A percentile compares a stretch with the other conserved stretches of the same genome.
Conservation (phyloP, 805 yeast species). For the Saturnispora sanitii region DNA sequence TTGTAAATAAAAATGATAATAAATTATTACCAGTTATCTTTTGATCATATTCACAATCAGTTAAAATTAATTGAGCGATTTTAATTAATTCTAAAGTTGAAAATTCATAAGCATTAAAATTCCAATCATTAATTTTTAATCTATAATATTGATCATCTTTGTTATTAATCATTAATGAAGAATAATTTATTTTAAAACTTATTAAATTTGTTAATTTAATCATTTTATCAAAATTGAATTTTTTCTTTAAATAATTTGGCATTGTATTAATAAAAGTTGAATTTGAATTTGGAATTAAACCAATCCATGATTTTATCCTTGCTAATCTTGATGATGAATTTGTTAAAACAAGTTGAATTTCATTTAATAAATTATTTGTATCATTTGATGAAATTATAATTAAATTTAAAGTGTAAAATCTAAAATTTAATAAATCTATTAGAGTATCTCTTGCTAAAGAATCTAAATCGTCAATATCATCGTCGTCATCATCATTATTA, state of each 20-base stretch:
- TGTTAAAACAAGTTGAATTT: conserved; percentile 6
- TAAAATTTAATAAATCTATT: conserved; percentile 13
- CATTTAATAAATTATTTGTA: neutral
- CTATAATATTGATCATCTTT: conserved; percentile 19
- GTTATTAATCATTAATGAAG: conserved; percentile 18
- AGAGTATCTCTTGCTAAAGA: conserved; percentile 5
- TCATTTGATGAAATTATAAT: conserved; percentile 11
- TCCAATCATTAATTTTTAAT: conserved; percentile 45
- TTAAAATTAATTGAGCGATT: conserved; percentile 48
- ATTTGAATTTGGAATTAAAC: conserved; percentile 13
- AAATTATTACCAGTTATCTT: conserved; percentile 3
- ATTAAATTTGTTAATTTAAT: conserved; percentile 16
- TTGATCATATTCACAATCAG: conserved; percentile 7
- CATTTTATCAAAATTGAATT: conserved; percentile 3
- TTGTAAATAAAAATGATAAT: conserved; percentile 42
- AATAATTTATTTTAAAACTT: conserved; percentile 24
- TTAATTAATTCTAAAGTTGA: conserved; percentile 55
- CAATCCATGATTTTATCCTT: conserved; percentile 35
- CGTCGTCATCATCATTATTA: too few species aligned
- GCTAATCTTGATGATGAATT: conserved; percentile 22
- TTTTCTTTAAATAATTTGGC: conserved; percentile 21
- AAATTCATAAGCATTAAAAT: conserved; percentile 60
- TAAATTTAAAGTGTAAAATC: conserved; percentile 24
- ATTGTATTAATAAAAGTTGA: conserved; percentile 27
- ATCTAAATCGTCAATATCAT: neutral